phyloP scores from a whole-genome alignment of 176 grass and related monocot genomes.

The Elymus sibiricus region DNA sequence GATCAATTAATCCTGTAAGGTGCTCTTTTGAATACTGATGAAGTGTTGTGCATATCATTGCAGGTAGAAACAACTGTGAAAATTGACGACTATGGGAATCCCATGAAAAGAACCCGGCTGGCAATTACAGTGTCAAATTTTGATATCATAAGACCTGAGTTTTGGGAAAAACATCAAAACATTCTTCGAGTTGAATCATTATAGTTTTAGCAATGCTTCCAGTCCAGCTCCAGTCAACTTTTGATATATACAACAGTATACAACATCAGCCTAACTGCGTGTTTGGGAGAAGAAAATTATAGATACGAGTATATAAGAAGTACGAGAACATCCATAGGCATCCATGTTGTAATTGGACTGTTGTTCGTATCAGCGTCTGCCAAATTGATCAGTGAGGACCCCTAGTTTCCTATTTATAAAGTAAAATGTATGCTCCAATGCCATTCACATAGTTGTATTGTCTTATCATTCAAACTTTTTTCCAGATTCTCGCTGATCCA shows the following conservation, averaged over 20 bases:
- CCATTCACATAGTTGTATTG: background rate
- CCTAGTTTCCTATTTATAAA: background rate
- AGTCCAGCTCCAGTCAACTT: background rate
- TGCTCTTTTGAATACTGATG: background rate
- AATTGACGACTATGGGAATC: constrained; percentile 14
- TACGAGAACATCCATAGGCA: background rate
- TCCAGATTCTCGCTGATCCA: constrained; percentile 58
- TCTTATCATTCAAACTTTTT: constrained; percentile 10
- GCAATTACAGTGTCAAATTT: constrained; percentile 27
- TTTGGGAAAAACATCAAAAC: constrained; percentile 42
- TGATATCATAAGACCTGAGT: constrained; percentile 46
- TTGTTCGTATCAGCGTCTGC: no score
- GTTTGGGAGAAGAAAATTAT: constrained; percentile 24
- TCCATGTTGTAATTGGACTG: constrained; percentile 31
- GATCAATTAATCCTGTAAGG: background rate
- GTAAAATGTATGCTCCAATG: background rate
- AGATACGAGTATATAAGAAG: constrained; percentile 60
- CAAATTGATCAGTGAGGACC: constrained; percentile 49
- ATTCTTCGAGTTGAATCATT: constrained; percentile 43
- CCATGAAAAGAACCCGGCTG: constrained; percentile 25
- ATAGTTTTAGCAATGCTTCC: constrained; percentile 4
- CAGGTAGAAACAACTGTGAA: constrained; percentile 45
- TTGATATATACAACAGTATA: background rate
- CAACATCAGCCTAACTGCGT: constrained; percentile 14
- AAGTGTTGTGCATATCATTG: background rate